Base-by-base conservation (phyloP, 768 basidiomycete species). In the Mycena belliarum region DNA sequence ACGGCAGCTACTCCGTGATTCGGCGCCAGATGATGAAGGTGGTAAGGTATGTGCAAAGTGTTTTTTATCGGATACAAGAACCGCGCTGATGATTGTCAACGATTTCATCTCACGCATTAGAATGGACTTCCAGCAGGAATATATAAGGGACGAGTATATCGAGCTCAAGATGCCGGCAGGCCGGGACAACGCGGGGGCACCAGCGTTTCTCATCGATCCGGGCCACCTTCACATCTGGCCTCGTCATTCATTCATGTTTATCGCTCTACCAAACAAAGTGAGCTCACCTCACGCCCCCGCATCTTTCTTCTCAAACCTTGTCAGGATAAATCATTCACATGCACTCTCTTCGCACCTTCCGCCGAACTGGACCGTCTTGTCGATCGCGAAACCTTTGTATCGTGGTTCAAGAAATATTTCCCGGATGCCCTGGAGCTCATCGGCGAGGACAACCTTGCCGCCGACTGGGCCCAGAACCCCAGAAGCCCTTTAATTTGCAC, bases 181-280 rank as follows among this genome's bases (percentile, higher is more conserved):
- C 56, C 72, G 75, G 69, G 81, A 82, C 72, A 68, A 69, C 66
- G 75, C 78, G 71, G 91, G 83, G 70, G 79, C 81, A 59, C 76
- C 86, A 61, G 78, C 76, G 24, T 98, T 90, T 78, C 78, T 86
- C 57, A 87, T 99, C 73, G 93, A 95, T 80, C 91, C 92, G 67
- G 89, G 91, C 73, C 91, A 98, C 74, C 87, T 99, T 65, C 96
- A 99, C 77, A 98, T 99, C 68, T 99, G 96, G 96, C 97, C 96
- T 63, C 89, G 96, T 70, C 92, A 95, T 73, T 93, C 94, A 45
- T 98, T 98, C 81, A 99, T 99, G 96, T 85, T 99, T 67, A 98
- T 99, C 68, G 96, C 94, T 21, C 86, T 99, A 55, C 95, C 96
- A 64, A 99, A 99, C 79, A 88, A 91, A 82, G 96, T 96, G 75